These are phyloP conservation scores for Plantago elongata DNA, from an alignment of 257 asterid genomes.

Conservation along the genomic window DNA sequence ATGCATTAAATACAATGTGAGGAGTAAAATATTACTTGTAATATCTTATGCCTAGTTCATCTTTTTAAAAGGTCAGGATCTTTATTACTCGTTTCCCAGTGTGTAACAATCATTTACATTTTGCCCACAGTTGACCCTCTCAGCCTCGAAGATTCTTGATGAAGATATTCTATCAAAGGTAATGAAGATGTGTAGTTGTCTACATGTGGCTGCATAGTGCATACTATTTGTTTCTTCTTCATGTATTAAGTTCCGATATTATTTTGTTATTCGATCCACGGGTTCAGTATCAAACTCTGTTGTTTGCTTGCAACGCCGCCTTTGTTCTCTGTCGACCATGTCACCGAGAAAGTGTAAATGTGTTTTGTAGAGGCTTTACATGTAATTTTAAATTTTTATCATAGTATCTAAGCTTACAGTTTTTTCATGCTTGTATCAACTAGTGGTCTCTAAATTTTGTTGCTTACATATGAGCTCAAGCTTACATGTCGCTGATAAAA, in stretches of 20 bases:
- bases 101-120: background rate
- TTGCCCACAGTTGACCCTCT: constrained; percentile 63
- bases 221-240: background rate
- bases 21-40: too few relatives aligned
- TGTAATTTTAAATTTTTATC: background rate
- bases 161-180: constrained; percentile 70
- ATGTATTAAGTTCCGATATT: constrained; percentile 5
- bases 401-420: background rate
- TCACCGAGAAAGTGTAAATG: background rate
- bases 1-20: too few relatives aligned
- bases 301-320: background rate
- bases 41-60: too few relatives aligned
- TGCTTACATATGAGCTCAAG: background rate
- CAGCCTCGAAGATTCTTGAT: constrained; percentile 71
- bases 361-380: background rate
- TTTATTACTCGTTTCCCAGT: background rate
- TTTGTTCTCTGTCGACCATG: background rate
- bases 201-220: background rate
- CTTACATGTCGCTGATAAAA: too few relatives aligned
- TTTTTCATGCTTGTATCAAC: background rate
- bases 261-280: background rate
- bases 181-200: constrained; percentile 7
- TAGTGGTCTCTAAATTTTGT: background rate
- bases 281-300: background rate
- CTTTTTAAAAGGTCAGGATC: too few relatives aligned